A percentile compares a stretch with the other conserved stretches of the same genome.
phyloP scores from a whole-genome alignment of 108 stramenopile genomes.

The Cyclostephanos tholiformis region DNA sequence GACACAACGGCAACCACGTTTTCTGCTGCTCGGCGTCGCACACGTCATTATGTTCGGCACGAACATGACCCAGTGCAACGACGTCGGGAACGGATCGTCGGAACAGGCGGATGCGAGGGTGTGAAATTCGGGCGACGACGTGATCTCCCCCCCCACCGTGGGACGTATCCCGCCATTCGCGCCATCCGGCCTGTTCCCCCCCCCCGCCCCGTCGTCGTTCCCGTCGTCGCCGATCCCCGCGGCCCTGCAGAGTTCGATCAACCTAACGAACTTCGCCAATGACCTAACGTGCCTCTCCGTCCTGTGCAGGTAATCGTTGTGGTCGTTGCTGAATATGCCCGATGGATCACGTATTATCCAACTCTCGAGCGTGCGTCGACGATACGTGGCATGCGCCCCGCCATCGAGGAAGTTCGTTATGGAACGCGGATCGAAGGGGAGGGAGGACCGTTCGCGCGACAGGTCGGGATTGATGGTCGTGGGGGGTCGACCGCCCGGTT shows the following conservation, averaged over 20 bases:
- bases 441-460: slow-evolving; percentile 57
- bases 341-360: slow-evolving; percentile 70
- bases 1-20: slow-evolving; percentile 89
- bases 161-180: too few relatives aligned
- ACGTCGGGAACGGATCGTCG: slow-evolving; percentile 78
- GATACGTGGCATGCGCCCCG: slow-evolving; percentile 26
- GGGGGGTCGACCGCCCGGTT: neutral
- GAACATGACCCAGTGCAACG: slow-evolving; percentile 95
- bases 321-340: slow-evolving; percentile 69
- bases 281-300: slow-evolving; percentile 80
- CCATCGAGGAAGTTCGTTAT: slow-evolving; percentile 85
- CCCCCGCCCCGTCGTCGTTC: slow-evolving; percentile 5
- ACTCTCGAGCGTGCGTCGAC: slow-evolving; percentile 70
- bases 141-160: slow-evolving; percentile 57
- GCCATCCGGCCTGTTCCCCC: too few relatives aligned
- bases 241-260: slow-evolving; percentile 83
- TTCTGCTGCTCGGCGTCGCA: slow-evolving; percentile 90
- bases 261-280: slow-evolving; percentile 78
- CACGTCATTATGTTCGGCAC: slow-evolving; percentile 78
- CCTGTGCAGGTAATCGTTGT: slow-evolving; percentile 81
- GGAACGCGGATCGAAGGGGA: slow-evolving; percentile 60
- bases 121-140: slow-evolving; percentile 58
- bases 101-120: slow-evolving; percentile 62
- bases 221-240: slow-evolving; percentile 55
- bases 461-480: slow-evolving; percentile 59